Conservation (phyloP, 371 early-diverging fungal genomes). For the Parasitella parasitica region DNA sequence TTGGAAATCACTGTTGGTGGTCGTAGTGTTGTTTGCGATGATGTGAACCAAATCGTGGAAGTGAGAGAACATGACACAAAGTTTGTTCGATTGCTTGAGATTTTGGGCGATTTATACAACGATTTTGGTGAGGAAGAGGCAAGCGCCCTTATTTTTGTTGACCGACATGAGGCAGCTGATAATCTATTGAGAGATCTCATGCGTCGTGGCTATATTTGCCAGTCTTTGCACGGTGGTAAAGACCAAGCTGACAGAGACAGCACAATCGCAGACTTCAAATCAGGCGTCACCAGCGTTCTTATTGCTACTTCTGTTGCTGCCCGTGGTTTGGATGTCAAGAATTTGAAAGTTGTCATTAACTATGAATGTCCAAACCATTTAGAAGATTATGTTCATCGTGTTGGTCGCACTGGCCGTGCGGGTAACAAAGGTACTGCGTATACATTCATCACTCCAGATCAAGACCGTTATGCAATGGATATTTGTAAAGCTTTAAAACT, state of each 20-base stretch:
- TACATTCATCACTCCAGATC: slow-evolving; percentile 93
- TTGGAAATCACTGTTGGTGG: slow-evolving; percentile 96
- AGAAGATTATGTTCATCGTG: slow-evolving; percentile 99
- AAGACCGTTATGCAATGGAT: slow-evolving; percentile 92
- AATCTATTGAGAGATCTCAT: slow-evolving; percentile 82
- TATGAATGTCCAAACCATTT: slow-evolving; percentile 98
- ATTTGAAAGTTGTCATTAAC: slow-evolving; percentile 94
- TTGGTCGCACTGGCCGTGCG: slow-evolving; percentile 98
- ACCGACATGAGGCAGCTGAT: slow-evolving; percentile 95
- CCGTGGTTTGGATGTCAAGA: slow-evolving; percentile 98
- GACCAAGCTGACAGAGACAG: slow-evolving; percentile 96
- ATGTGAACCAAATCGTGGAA: slow-evolving; percentile 90
- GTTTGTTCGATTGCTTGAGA: slow-evolving; percentile 85
- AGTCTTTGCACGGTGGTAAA: slow-evolving; percentile 96
- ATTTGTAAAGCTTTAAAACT: slow-evolving; percentile 88
- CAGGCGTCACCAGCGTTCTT: slow-evolving; percentile 82
- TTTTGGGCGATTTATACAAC: slow-evolving; percentile 79
- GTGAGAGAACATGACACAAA: slow-evolving; percentile 84
- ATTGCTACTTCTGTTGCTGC: slow-evolving; percentile 99
- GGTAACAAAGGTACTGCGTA: slow-evolving; percentile 96
- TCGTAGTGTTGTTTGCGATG: slow-evolving; percentile 84
- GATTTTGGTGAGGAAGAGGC: slow-evolving; percentile 60
- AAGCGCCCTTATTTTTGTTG: slow-evolving; percentile 90
- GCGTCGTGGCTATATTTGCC: slow-evolving; percentile 88
- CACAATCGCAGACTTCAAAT: slow-evolving; percentile 92